Percentiles rank a stretch among this genome's conserved stretches.
These are phyloP conservation scores for Podospora sp. DNA, from an alignment of 495 filamentous ascomycete species.

Conservation along the genomic window DNA sequence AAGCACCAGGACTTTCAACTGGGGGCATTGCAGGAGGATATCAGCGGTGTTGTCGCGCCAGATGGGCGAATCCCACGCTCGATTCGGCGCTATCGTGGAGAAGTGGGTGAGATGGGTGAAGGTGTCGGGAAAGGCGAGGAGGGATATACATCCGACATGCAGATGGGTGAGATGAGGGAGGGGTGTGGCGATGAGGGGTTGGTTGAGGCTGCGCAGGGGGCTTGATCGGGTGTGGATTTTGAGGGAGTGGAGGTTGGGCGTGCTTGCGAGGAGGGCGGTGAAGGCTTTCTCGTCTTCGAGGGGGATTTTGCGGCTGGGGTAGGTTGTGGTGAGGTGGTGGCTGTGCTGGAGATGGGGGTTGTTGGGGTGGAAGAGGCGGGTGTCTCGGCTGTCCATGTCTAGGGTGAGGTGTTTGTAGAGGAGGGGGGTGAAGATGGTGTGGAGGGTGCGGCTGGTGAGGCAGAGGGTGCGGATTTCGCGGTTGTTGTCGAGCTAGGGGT, in stretches of 20 bases:
- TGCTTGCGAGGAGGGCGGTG: not conserved
- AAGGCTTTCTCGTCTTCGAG: not conserved
- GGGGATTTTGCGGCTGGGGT: not conserved
- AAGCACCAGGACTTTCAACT: not conserved
- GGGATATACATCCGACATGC: no score
- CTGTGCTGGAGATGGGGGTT: not conserved
- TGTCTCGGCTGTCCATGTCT: not conserved
- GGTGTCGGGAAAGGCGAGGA: not conserved
- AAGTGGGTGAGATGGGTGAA: not conserved
- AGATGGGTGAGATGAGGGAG: no score
- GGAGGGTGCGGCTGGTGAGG: not conserved
- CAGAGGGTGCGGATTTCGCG: not conserved
- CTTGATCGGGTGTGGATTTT: no score
- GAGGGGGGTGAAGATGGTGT: not conserved
- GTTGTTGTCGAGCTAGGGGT: not conserved
- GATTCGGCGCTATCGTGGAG: not conserved
- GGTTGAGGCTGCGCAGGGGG: no score
- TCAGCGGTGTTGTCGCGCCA: not conserved
- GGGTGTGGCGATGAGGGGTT: no score
- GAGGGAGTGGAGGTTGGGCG: no score
- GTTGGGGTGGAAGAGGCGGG: not conserved
- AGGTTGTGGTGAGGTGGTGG: not conserved
- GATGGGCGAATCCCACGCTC: not conserved
- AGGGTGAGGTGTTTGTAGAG: not conserved
- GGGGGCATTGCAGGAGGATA: not conserved